A percentile compares a stretch with the other conserved stretches of the same genome.
Conservation (phyloP, 148 eudicot genomes). For the Vaccinium macrocarpon region DNA sequence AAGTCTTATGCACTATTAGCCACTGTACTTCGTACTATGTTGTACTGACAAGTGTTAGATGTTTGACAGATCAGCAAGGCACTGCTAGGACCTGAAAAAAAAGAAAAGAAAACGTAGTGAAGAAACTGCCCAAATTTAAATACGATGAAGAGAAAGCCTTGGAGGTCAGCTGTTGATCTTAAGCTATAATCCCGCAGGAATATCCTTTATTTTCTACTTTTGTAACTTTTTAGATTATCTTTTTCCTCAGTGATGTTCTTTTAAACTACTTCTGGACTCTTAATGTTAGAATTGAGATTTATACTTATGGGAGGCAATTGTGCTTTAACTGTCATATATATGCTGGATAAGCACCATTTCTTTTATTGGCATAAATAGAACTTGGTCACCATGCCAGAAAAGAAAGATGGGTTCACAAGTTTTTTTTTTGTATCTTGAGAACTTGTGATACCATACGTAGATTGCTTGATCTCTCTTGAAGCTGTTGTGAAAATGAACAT, state of each 20-base stretch:
- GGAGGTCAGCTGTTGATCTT: slow-evolving; percentile 48
- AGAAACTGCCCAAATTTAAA: slow-evolving; percentile 78
- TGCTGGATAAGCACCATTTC: background rate
- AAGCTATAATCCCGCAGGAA: background rate
- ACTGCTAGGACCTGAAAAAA: slow-evolving; percentile 72
- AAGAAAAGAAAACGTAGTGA: slow-evolving; percentile 75
- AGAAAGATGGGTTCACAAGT: background rate
- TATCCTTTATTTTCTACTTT: background rate
- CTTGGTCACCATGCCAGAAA: background rate
- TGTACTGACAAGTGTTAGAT: background rate
- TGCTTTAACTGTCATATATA: background rate
- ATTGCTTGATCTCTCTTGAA: background rate
- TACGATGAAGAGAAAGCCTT: slow-evolving; percentile 87
- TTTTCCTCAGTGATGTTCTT: background rate
- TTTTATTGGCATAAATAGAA: background rate
- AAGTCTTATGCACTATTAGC: background rate
- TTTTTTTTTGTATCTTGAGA: slow-evolving; percentile 6
- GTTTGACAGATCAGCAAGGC: slow-evolving; percentile 72
- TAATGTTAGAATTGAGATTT: background rate
- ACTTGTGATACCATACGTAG: background rate
- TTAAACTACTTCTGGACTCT: background rate
- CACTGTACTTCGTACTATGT: background rate
- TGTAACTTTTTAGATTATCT: background rate
- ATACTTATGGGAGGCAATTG: background rate
- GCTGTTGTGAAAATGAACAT: background rate